phyloP scores from a whole-genome alignment of 1,139 yeast genomes.

The Diutina ranongensis region DNA sequence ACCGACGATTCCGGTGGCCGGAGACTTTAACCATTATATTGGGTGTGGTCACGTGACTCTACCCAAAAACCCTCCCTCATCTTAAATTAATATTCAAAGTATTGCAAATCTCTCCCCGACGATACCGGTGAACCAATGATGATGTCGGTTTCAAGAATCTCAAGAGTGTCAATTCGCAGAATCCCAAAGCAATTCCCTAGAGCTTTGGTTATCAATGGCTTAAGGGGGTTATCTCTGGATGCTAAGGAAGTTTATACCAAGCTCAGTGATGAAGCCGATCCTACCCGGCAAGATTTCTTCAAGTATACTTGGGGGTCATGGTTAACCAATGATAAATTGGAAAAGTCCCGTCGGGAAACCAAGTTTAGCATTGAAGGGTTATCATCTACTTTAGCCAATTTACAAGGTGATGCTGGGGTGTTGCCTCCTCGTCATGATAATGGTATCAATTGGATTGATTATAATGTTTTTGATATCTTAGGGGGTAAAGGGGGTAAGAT shows the following conservation, averaged over 20 bases:
- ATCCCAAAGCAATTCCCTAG: not conserved
- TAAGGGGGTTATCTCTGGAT: slow-evolving; percentile 9
- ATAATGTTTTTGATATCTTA: slow-evolving; percentile 26
- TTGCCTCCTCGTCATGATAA: not conserved
- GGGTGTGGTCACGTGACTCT: no score
- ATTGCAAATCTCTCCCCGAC: no score
- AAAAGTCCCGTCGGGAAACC: slow-evolving; percentile 70
- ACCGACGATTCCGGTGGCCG: no score
- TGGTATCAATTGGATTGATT: slow-evolving; percentile 16
- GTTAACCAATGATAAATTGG: slow-evolving; percentile 66
- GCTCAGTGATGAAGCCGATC: slow-evolving; percentile 50
- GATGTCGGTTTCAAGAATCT: not conserved
- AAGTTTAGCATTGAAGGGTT: slow-evolving; percentile 74
- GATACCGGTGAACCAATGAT: no score
- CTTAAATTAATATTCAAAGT: no score
- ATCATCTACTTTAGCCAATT: slow-evolving; percentile 33
- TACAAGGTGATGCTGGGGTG: slow-evolving; percentile 14
- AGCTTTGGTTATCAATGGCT: not conserved
- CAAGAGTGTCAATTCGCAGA: not conserved
- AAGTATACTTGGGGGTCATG: slow-evolving; percentile 93
- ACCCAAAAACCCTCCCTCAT: no score
- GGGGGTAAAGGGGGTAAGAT: slow-evolving; percentile 33
- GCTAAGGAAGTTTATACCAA: slow-evolving; percentile 37
- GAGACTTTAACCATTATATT: no score
- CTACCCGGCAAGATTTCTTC: slow-evolving; percentile 65